Evolutionary conservation across 2,329 filamentous ascomycete genomes (phyloP).

Genomic region (Sporothrix globosa): DNA sequence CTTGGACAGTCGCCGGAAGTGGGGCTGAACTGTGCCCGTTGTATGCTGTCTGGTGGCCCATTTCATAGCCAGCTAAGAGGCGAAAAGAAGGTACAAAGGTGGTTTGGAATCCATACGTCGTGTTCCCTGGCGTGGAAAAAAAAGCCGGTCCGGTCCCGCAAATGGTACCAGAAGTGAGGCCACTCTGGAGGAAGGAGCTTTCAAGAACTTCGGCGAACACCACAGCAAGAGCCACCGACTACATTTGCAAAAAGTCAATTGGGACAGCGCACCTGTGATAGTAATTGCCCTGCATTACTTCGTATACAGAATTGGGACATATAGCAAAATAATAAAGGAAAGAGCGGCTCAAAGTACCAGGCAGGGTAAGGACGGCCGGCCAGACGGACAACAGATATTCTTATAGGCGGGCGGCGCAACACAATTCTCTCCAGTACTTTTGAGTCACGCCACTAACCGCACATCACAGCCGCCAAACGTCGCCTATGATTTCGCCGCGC

Average conservation of each 20-base stretch:
- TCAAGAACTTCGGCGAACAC: slow-evolving; percentile 12
- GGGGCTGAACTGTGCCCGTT: slow-evolving; percentile 16
- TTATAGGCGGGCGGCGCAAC: slow-evolving; percentile 21
- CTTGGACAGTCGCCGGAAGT: background rate
- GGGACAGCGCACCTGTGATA: background rate
- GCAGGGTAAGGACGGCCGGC: background rate
- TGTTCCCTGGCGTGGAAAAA: slow-evolving; percentile 4
- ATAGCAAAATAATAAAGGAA: background rate
- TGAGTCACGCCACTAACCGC: slow-evolving; percentile 19
- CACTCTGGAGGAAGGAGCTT: slow-evolving; percentile 10
- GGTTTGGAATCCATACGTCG: slow-evolving; percentile 5
- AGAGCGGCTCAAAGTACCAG: background rate
- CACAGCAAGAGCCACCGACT: slow-evolving; percentile 15
- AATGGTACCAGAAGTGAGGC: background rate
- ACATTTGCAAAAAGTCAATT: background rate
- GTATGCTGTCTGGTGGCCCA: background rate
- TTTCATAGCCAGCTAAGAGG: slow-evolving; percentile 11
- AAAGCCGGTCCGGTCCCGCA: slow-evolving; percentile 1
- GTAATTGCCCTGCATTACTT: background rate
- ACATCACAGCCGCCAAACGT: slow-evolving; percentile 6
- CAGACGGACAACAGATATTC: background rate
- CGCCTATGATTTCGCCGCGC: slow-evolving; percentile 11
- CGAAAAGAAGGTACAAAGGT: background rate
- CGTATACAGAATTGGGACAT: background rate
- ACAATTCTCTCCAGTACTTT: background rate